Conservation (phyloP, 2,329 filamentous ascomycete species). For the Aureobasidium vineae region DNA sequence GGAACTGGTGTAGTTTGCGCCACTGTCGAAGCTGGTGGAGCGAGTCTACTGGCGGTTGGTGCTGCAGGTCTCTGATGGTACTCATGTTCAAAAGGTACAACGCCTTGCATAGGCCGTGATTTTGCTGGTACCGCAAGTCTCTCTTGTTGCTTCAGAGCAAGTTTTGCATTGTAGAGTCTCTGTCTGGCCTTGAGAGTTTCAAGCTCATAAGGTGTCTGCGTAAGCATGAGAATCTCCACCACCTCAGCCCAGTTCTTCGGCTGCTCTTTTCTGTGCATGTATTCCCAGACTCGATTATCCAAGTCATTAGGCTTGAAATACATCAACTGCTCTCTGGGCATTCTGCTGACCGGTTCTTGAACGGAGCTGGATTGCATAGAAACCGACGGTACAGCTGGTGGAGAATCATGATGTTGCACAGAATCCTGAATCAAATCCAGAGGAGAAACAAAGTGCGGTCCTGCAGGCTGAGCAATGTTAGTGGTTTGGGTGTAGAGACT, state of each 20-base stretch:
- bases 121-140: background rate
- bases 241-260: background rate
- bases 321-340: background rate
- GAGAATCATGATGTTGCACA: background rate
- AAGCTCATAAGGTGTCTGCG: background rate
- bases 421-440: background rate
- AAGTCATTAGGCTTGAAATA: background rate
- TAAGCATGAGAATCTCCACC: background rate
- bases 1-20: background rate
- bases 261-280: background rate
- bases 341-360: background rate
- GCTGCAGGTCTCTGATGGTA: background rate
- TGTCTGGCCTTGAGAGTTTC: conserved; percentile 1
- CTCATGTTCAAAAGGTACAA: background rate
- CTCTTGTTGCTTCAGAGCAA: background rate
- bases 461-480: background rate
- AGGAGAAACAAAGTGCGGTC: background rate
- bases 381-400: background rate
- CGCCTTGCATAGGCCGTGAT: background rate
- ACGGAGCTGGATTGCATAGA: background rate
- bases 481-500: background rate
- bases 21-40: background rate
- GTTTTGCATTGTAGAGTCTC: background rate
- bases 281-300: background rate
- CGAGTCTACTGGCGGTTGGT: no score